Evolutionary conservation across 768 basidiomycete genomes (phyloP).

Genomic region (Leccinum incarnatum): DNA sequence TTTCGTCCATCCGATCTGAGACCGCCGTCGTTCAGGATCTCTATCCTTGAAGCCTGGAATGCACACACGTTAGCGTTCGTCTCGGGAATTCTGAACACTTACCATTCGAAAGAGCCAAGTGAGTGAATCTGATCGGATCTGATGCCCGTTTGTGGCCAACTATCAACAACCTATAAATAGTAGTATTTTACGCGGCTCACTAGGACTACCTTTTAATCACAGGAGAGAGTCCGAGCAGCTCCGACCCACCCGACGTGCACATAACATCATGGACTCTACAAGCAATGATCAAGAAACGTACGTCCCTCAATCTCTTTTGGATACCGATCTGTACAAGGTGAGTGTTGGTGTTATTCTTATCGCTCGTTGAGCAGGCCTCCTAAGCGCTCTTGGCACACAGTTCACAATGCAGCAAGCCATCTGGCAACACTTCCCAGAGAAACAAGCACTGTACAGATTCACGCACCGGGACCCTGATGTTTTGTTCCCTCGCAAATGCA

Average conservation of each 20-base stretch:
- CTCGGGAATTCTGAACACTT: background rate
- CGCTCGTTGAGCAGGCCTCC: background rate
- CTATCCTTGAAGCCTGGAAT: slow-evolving; percentile 50
- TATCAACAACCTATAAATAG: background rate
- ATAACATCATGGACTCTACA: slow-evolving; percentile 2
- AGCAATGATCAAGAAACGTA: slow-evolving; percentile 10
- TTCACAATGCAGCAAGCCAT: slow-evolving; percentile 97
- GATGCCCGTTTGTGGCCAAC: background rate
- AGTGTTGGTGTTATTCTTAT: background rate
- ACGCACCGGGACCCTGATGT: slow-evolving; percentile 69
- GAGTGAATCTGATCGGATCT: too few relatives aligned
- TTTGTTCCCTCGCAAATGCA: slow-evolving; percentile 50
- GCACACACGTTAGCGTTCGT: background rate
- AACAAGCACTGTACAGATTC: slow-evolving; percentile 72
- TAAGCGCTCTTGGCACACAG: slow-evolving; percentile 36
- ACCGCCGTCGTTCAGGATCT: slow-evolving; percentile 80
- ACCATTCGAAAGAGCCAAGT: slow-evolving; percentile 4
- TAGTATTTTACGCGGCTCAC: too few relatives aligned
- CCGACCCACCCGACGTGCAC: background rate
- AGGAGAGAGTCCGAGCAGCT: background rate
- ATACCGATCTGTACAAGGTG: slow-evolving; percentile 95
- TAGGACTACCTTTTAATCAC: too few relatives aligned
- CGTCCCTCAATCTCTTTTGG: slow-evolving; percentile 60
- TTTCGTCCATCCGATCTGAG: slow-evolving; percentile 90
- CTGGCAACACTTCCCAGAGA: slow-evolving; percentile 68